Base-by-base conservation (phyloP, 148 eudicot species). In the Limonium bicolor region DNA sequence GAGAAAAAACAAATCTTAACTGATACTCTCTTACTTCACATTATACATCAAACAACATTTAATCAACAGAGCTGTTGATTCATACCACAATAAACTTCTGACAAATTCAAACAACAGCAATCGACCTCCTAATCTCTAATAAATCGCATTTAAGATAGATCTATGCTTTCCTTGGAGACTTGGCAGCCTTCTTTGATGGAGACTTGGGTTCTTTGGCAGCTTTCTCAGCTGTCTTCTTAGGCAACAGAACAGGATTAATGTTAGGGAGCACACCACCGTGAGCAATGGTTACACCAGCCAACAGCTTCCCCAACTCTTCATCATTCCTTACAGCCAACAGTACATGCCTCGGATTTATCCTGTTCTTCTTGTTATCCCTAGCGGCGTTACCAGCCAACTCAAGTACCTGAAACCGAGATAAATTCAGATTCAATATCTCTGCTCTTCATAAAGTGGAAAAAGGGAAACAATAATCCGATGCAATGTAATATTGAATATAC, bases 351-450 rank as follows among this genome's bases (percentile, higher is more conserved):
- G 25, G 43, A 19, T 18, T 39, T 11, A 43, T 43, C 30, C 48
- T 43, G 48, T 43, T 43, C 48, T 43, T 43, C 30, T 43, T 43
- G 48, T 43, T 43, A 8, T 43, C 48, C 27, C 48, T 22, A 1
- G 48, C 48, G 5, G 31, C 48, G 2, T 43, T 43, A 4, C 48
- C 48, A 21, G 48, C 48, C 48, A 43, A 43, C 8, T 43, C 48
- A 16, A 43, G 6, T 0, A 43, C 48, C 48, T 43, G 48, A n/a
- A n/a, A n/a, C n/a, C n/a, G n/a, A n/a, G n/a, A n/a, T n/a, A n/a
- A n/a, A n/a, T n/a, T n/a, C n/a, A n/a, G n/a, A n/a, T n/a, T n/a
- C n/a, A n/a, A n/a, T n/a, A n/a, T n/a, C n/a, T n/a, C n/a, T n/a
- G n/a, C n/a, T n/a, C n/a, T n/a, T n/a, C n/a, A n/a, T n/a, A n/a